Conservation (phyloP, 176 grass and related monocot species). For the Phragmites australis region DNA sequence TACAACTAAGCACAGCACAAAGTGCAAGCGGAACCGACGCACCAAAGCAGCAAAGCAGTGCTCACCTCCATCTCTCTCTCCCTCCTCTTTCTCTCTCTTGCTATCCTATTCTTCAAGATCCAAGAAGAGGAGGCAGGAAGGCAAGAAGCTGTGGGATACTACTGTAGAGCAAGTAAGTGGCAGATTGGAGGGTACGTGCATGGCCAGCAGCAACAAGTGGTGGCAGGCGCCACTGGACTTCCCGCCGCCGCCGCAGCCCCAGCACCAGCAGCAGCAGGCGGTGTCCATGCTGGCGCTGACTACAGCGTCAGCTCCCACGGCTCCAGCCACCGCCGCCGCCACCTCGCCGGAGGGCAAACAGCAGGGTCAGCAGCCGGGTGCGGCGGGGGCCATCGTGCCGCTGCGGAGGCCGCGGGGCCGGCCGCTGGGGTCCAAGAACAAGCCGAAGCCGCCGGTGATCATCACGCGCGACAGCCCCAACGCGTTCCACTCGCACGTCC, state of each 20-base stretch:
- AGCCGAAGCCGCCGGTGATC: constrained; percentile 70
- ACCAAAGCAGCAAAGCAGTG: constrained; percentile 17
- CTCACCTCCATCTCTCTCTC: not conserved
- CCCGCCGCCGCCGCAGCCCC: constrained; percentile 27
- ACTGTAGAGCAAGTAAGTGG: constrained; percentile 31
- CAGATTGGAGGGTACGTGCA: constrained; percentile 44
- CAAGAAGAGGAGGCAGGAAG: not conserved
- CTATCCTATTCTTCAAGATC: constrained; percentile 30
- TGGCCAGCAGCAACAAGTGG: constrained; percentile 67
- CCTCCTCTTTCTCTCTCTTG: not conserved
- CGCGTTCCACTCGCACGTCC: constrained; percentile 64
- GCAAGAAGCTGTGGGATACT: not conserved
- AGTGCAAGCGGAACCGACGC: constrained; percentile 21
- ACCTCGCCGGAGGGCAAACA: constrained; percentile 33
- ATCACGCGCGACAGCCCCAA: constrained; percentile 70
- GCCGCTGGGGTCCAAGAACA: constrained; percentile 68
- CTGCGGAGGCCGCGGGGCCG: constrained; percentile 50
- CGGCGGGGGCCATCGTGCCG: constrained; percentile 44
- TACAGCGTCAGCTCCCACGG: not conserved
- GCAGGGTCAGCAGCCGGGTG: not conserved
- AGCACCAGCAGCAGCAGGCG: not conserved
- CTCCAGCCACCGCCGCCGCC: not conserved
- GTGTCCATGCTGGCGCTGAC: not conserved
- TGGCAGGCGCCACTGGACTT: constrained; percentile 54
- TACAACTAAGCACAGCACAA: constrained; percentile 17